Evolutionary conservation across 345 rosid genomes (phyloP).

Genomic region (Citrus trifoliata): DNA sequence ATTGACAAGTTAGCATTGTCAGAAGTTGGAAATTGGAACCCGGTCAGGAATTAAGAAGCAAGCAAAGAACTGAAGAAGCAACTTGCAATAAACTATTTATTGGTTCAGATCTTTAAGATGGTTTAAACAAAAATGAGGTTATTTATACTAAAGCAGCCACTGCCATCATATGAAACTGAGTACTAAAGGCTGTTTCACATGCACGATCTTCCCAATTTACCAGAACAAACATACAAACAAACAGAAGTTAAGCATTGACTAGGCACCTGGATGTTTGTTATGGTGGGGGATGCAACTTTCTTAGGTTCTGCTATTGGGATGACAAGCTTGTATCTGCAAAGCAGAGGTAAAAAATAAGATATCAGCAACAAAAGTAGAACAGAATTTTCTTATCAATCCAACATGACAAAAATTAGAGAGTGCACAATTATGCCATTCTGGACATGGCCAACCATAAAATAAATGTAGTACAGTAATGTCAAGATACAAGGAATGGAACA

Average conservation of each 20-base stretch:
- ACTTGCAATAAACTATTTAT: background rate
- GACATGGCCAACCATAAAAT: background rate
- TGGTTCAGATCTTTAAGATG: background rate
- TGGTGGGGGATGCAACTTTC: constrained; percentile 73
- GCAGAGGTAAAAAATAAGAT: constrained; percentile 6
- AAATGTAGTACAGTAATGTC: background rate
- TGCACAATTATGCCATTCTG: background rate
- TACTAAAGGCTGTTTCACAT: background rate
- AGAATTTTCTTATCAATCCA: constrained; percentile 11
- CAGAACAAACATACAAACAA: background rate
- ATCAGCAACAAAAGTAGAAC: background rate
- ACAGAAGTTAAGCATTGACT: background rate
- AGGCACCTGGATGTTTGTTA: constrained; percentile 83
- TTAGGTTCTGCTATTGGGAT: constrained; percentile 77
- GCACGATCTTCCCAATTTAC: background rate
- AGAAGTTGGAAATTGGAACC: background rate
- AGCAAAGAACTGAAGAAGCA: too few relatives aligned
- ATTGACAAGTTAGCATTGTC: background rate
- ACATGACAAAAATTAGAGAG: background rate
- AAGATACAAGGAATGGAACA: background rate
- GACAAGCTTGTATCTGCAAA: constrained; percentile 82
- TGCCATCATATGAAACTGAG: too few relatives aligned
- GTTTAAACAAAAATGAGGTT: background rate
- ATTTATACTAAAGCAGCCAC: background rate
- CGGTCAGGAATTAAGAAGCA: too few relatives aligned